Evolutionary conservation across 768 basidiomycete genomes (phyloP).

Genomic region (Hortiboletus flavorubellus): DNA sequence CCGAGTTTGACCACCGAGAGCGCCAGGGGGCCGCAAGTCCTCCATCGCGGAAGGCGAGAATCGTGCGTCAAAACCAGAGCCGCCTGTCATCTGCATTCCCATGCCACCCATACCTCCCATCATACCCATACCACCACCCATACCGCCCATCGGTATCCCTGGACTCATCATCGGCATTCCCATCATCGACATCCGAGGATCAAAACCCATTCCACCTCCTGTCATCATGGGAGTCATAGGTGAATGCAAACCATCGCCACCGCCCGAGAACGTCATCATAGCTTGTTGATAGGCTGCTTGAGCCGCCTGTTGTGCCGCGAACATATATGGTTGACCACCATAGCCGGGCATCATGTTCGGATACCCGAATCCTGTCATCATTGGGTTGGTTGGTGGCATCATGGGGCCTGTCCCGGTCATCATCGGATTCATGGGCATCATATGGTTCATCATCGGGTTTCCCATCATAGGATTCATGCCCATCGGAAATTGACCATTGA

Average conservation of each 20-base stretch:
- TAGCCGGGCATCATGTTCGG: constrained; percentile 40
- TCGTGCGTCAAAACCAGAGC: constrained; percentile 56
- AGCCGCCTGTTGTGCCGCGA: constrained; percentile 79
- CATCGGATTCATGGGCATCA: constrained; percentile 56
- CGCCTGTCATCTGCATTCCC: constrained; percentile 62
- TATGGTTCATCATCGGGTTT: constrained; percentile 52
- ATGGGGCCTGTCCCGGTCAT: constrained; percentile 52
- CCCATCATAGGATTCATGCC: constrained; percentile 69
- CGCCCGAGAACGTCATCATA: constrained; percentile 81
- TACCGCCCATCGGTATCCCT: constrained; percentile 36
- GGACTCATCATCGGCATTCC: constrained; percentile 66
- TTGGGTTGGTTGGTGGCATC: constrained; percentile 46
- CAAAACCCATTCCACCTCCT: constrained; percentile 52
- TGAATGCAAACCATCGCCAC: constrained; percentile 49
- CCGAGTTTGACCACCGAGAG: constrained; percentile 25
- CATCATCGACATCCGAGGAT: constrained; percentile 84
- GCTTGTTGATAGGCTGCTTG: constrained; percentile 87
- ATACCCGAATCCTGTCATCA: constrained; percentile 50
- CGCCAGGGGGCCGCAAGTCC: constrained; percentile 29
- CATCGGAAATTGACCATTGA: constrained; percentile 45
- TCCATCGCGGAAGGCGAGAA: constrained; percentile 41
- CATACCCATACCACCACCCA: constrained; percentile 44
- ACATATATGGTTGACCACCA: constrained; percentile 73
- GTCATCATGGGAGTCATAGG: constrained; percentile 58
- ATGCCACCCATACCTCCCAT: constrained; percentile 41